Evolutionary conservation across 805 yeast species (phyloP).

Genomic region (Diddensiella santjacobensis): DNA sequence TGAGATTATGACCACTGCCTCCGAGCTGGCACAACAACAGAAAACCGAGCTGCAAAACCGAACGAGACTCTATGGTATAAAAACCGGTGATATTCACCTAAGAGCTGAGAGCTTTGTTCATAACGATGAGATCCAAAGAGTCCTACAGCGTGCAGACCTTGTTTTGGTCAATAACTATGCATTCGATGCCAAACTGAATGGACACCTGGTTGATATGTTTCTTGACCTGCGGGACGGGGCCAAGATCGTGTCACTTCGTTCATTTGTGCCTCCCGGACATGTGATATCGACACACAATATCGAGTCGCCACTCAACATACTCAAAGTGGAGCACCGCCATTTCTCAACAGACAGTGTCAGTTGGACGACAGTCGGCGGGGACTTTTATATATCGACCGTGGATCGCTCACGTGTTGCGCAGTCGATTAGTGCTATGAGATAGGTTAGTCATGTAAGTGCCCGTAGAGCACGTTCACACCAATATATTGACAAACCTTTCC

Average conservation of each 20-base stretch:
- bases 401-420: conserved; percentile 30
- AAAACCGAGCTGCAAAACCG: conserved; percentile 54
- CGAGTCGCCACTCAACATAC: conserved; percentile 57
- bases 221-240: conserved; percentile 66
- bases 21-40: conserved; percentile 62
- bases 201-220: conserved; percentile 61
- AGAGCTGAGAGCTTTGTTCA: conserved; percentile 70
- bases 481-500: conserved; percentile 12
- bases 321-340: conserved; percentile 58
- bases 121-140: conserved; percentile 51
- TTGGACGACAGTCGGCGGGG: conserved; percentile 80
- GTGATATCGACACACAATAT: conserved; percentile 52
- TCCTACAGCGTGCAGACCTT: conserved; percentile 62
- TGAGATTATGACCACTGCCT: conserved; percentile 83
- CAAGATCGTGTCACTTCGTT: conserved; percentile 72
- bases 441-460: background rate
- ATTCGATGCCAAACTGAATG: conserved; percentile 72
- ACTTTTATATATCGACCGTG: conserved; percentile 73
- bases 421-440: background rate
- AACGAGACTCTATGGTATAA: conserved; percentile 59
- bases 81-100: conserved; percentile 51
- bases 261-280: conserved; percentile 74
- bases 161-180: conserved; percentile 78
- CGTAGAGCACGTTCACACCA: background rate
- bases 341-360: conserved; percentile 74